Conservation (phyloP, 768 basidiomycete genomes). For the Lepiota brunneoincarnata region DNA sequence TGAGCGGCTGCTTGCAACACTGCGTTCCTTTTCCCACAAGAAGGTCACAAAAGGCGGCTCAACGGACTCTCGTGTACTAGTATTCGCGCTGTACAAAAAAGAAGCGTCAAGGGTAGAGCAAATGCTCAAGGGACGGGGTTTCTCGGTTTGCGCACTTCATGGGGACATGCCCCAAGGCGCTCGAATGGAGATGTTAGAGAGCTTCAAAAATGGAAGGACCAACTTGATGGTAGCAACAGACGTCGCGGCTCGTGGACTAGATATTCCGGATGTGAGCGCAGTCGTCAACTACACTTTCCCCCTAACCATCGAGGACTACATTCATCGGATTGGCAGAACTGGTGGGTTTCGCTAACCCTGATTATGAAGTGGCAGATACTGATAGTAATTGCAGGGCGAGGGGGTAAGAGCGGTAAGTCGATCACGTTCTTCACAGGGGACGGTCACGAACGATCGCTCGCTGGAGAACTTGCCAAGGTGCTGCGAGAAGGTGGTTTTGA, state of each 20-base stretch:
- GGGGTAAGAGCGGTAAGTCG: slow-evolving; percentile 84
- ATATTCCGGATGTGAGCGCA: slow-evolving; percentile 92
- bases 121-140: slow-evolving; percentile 70
- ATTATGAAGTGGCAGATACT: background rate
- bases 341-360: slow-evolving; percentile 41
- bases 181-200: slow-evolving; percentile 81
- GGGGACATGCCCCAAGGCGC: slow-evolving; percentile 88
- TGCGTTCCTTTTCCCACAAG: slow-evolving; percentile 56
- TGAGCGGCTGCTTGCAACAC: slow-evolving; percentile 54
- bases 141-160: slow-evolving; percentile 79
- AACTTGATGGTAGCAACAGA: slow-evolving; percentile 93
- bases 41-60: slow-evolving; percentile 51
- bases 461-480: slow-evolving; percentile 92
- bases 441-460: slow-evolving; percentile 75
- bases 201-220: slow-evolving; percentile 79
- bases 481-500: slow-evolving; percentile 85
- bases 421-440: slow-evolving; percentile 98
- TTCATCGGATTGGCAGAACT: slow-evolving; percentile 88
- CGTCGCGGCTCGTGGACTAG: slow-evolving; percentile 94
- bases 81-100: slow-evolving; percentile 98
- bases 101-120: slow-evolving; percentile 90
- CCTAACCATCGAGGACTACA: slow-evolving; percentile 90
- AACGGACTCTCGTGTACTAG: slow-evolving; percentile 69
- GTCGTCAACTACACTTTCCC: slow-evolving; percentile 99
- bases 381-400: slow-evolving; percentile 57